Conservation (phyloP, 495 filamentous ascomycete genomes). For the Aspergillus mulundensis region DNA sequence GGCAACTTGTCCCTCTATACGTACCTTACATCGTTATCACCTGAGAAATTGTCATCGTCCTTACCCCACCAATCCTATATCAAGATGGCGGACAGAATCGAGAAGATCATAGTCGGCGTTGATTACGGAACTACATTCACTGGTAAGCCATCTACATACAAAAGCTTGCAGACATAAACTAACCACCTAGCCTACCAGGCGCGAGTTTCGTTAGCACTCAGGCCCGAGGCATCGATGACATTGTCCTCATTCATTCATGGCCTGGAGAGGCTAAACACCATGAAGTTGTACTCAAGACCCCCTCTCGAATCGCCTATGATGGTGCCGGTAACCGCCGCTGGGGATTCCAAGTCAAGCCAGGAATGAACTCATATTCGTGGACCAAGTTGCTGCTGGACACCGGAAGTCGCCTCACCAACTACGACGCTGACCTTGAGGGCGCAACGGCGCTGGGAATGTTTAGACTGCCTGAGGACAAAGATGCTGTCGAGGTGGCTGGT, state of each 20-base stretch:
- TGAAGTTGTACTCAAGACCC: slow-evolving; percentile 5
- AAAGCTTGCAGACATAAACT: background rate
- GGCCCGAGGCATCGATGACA: background rate
- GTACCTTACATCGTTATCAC: too few species aligned
- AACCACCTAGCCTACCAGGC: background rate
- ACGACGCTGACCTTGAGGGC: slow-evolving; percentile 6
- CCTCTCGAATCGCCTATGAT: slow-evolving; percentile 9
- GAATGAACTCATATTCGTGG: slow-evolving; percentile 20
- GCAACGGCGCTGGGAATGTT: slow-evolving; percentile 9
- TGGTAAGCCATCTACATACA: background rate
- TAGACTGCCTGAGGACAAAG: slow-evolving; percentile 13
- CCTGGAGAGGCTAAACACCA: background rate
- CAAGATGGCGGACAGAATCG: too few species aligned
- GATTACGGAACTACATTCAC: slow-evolving; percentile 15
- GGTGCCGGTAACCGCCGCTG: background rate
- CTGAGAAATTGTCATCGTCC: too few species aligned
- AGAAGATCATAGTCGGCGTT: slow-evolving; percentile 12
- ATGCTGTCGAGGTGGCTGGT: slow-evolving; percentile 29
- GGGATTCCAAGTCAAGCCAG: slow-evolving; percentile 11
- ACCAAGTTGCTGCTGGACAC: slow-evolving; percentile 21
- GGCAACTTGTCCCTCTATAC: too few species aligned
- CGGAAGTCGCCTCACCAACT: background rate
- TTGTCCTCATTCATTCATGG: slow-evolving; percentile 3
- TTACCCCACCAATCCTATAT: too few species aligned
- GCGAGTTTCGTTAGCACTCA: slow-evolving; percentile 1